Base-by-base conservation (phyloP, 345 rosid species). In the Brassica carinata region DNA sequence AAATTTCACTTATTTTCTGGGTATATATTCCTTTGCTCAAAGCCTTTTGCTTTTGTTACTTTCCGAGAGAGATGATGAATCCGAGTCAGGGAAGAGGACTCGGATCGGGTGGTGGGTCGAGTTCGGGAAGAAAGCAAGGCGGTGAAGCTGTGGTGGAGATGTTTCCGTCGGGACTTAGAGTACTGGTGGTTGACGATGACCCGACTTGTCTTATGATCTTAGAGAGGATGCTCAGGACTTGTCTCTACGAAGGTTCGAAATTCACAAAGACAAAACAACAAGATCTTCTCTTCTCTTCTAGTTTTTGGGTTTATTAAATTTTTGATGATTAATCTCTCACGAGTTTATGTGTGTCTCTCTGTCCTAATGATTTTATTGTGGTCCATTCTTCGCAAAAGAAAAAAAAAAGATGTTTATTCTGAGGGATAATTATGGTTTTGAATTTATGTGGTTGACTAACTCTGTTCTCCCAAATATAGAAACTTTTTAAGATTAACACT, bases 181-280 rank as follows among this genome's bases (percentile, higher is more conserved):
- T 96, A 3, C 85, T 96, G 36, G 97, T 93, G 65, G 99, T 96
- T 73, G 99, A 92, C 75, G 99, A 96, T 76, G 99, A 96, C 90
- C 94, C 91, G 2, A 92, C 98, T 13, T 96, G 99, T 85, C 97
- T 96, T 27, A 85, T 78, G 92, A 89, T 96, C 86, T 87, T 96
- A 78, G 98, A 92, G 87, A 90, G 88, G 90, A 96, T 93, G 99
- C 94, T 96, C 19, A 84, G 85, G 71, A 87, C 80, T 51, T 96
- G 99, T 72, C 86, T 67, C 7, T 96, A 96, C 72, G 91, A 96
- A 83, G 99, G 99, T 93, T 78, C 8, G 63, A n/a, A n/a, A 9
- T 17, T 38, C 51, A 7, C 33, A 7, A 30, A 15, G 45, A 5
- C 58, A 69, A 75, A 43, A 43, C 14, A 43, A 43, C 14, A 43